Evolutionary conservation across 345 rosid species (phyloP), one percentile per base, ranked within the genome.

Genomic region (Sonneratia alba): DNA sequence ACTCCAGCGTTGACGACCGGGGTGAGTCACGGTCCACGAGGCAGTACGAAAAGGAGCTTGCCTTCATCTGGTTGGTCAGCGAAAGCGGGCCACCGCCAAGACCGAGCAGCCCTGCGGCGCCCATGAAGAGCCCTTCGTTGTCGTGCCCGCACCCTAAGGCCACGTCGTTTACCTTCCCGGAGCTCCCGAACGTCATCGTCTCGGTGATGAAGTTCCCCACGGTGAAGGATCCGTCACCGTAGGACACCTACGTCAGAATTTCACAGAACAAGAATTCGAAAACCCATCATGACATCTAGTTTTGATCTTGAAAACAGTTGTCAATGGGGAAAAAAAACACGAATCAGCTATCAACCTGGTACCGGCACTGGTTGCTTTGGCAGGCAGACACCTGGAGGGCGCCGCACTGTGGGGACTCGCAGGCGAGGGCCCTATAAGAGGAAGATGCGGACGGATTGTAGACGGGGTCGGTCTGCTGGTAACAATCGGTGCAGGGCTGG

Each of bases 31-130:
- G 95, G 47, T 95, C 86, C 37, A 91, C 99, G 75, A 95, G 79
- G 61, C 99, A 95, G 80, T 91, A 95, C 1, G 97, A 87, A 24
- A 95, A 92, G 61, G 97, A 89, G 68, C 77, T 72, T 34, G 99
- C 87, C 77, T 87, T 90, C 70, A 92, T 76, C 78, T 95, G 99
- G 0, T 81, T 83, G 0, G 89, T 87, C 18, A 95, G 77, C 2
- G 99, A 95, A n/a, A 90, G 72, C 3, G 75, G 38, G n/a, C 99
- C 99, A 36, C 97, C 97, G 0, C 99, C 99, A 37, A 95, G 91
- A 36, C 97, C 99, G 16, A 95, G 80, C 73, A 95, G 75, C 32
- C 99, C 99, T 43, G 97, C 97, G 1, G 97, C 76, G 38, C 92
- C 97, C 12, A 80, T 81, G 59, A 95, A 91, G 34, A 92, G 76